Evolutionary conservation across 768 basidiomycete species (phyloP).

Genomic region (Thelephora ganbajun): DNA sequence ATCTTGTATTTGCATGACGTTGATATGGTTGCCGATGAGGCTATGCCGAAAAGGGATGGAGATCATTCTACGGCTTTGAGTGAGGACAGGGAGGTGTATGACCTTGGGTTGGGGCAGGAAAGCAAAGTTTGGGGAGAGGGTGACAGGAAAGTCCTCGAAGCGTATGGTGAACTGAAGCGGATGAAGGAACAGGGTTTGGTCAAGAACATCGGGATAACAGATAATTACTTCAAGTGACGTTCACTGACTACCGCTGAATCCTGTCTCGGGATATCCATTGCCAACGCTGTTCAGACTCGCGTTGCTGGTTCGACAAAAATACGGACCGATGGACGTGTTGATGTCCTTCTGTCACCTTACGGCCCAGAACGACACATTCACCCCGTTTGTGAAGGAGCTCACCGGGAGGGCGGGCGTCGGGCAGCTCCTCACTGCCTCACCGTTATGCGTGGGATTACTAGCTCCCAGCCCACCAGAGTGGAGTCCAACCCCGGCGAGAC

Average conservation of each 20-base stretch:
- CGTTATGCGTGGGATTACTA: slow-evolving; percentile 75
- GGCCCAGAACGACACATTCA: slow-evolving; percentile 54
- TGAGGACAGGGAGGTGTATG: slow-evolving; percentile 45
- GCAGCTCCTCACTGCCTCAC: slow-evolving; percentile 68
- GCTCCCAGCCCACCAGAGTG: slow-evolving; percentile 31
- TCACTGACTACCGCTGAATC: not conserved
- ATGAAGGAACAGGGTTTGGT: slow-evolving; percentile 64
- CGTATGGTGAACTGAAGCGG: slow-evolving; percentile 47
- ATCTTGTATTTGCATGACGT: slow-evolving; percentile 75
- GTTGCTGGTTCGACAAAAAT: slow-evolving; percentile 54
- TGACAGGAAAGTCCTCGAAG: slow-evolving; percentile 59
- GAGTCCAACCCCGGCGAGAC: slow-evolving; percentile 27
- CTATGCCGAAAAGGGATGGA: slow-evolving; percentile 36
- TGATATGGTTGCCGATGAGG: slow-evolving; percentile 53
- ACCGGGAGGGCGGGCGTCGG: slow-evolving; percentile 46
- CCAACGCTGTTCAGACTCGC: slow-evolving; percentile 76
- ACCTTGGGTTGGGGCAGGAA: slow-evolving; percentile 44
- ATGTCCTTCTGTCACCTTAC: slow-evolving; percentile 74
- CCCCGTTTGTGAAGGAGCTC: slow-evolving; percentile 41
- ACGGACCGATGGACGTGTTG: slow-evolving; percentile 61
- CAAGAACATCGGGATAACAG: slow-evolving; percentile 66
- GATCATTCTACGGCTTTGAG: slow-evolving; percentile 41
- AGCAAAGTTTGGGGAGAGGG: slow-evolving; percentile 47
- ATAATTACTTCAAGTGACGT: slow-evolving; percentile 22
- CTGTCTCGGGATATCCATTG: slow-evolving; percentile 54